phyloP scores from a whole-genome alignment of 164 flowering plant genomes.

The Kingdonia uniflora region DNA sequence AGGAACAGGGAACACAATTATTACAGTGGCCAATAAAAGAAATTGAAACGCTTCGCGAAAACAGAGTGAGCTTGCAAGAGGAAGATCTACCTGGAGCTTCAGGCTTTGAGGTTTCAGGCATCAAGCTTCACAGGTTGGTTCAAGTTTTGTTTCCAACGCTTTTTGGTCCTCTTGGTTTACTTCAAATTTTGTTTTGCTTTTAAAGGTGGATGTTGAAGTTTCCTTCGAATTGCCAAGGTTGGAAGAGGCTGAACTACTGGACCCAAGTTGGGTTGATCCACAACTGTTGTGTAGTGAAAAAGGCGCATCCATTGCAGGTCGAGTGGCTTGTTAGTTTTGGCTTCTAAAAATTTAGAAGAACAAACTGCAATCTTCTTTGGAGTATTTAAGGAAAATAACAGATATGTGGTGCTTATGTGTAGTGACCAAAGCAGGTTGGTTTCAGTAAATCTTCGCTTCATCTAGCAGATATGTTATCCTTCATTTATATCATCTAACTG shows the following conservation, averaged over 20 bases:
- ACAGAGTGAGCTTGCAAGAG: background rate
- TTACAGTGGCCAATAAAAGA: constrained; percentile 73
- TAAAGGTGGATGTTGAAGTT: constrained; percentile 45
- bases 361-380: constrained; percentile 50
- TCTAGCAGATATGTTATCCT: too few relatives aligned
- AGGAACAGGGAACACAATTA: constrained; percentile 42
- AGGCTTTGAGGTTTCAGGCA: too few relatives aligned
- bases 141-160: too few relatives aligned
- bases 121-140: too few relatives aligned
- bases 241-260: constrained; percentile 53
- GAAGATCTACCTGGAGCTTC: too few relatives aligned
- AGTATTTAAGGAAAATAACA: background rate
- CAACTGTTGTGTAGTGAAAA: constrained; percentile 35
- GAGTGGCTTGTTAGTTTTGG: constrained; percentile 45
- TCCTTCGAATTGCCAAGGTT: constrained; percentile 39
- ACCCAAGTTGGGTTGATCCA: constrained; percentile 48
- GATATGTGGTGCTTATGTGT: too few relatives aligned
- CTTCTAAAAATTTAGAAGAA: constrained; percentile 40
- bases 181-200: too few relatives aligned
- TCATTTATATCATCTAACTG: too few relatives aligned
- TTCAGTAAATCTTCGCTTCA: too few relatives aligned
- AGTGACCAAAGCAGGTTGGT: too few relatives aligned
- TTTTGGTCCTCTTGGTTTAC: too few relatives aligned
- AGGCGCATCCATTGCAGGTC: constrained; percentile 48
- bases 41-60: constrained; percentile 34